Evolutionary conservation across 805 yeast genomes (phyloP).

Genomic region (Candida namnaoensis): DNA sequence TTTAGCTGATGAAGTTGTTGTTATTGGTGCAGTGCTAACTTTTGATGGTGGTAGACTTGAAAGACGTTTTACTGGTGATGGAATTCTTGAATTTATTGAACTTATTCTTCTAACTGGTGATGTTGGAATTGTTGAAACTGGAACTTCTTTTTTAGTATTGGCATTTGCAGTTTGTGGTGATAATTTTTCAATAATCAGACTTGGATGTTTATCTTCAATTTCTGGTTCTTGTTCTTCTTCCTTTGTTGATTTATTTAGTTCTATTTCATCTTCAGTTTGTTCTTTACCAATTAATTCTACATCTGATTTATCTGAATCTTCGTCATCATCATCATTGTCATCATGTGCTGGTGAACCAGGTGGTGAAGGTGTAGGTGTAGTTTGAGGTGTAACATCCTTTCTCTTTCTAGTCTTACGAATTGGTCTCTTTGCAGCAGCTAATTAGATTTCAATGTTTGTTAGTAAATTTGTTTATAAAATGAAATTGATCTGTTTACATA

Average conservation of each 20-base stretch:
- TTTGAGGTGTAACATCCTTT: not conserved
- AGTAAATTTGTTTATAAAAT: no score
- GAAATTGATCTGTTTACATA: not conserved
- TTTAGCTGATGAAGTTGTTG: constrained; percentile 1
- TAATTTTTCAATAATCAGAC: no score
- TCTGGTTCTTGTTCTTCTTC: no score
- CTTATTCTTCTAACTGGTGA: constrained; percentile 1
- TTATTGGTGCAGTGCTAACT: not conserved
- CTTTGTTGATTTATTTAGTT: no score
- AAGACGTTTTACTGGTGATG: constrained; percentile 12
- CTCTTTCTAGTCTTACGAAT: not conserved
- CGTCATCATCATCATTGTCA: not conserved
- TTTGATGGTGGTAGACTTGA: not conserved
- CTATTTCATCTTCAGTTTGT: no score
- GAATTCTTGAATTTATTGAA: constrained; percentile 6
- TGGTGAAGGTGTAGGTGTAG: not conserved
- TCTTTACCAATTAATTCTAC: no score
- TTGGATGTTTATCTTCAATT: no score
- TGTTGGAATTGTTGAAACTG: not conserved
- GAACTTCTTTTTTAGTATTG: not conserved
- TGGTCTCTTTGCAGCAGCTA: not conserved
- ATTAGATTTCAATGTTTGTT: not conserved
- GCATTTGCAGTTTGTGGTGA: not conserved
- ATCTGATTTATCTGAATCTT: no score
- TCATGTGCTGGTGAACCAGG: not conserved